Evolutionary conservation across 257 asterid species (phyloP), one percentile per base, ranked within the genome.

Genomic region (Lithospermum erythrorhizon): DNA sequence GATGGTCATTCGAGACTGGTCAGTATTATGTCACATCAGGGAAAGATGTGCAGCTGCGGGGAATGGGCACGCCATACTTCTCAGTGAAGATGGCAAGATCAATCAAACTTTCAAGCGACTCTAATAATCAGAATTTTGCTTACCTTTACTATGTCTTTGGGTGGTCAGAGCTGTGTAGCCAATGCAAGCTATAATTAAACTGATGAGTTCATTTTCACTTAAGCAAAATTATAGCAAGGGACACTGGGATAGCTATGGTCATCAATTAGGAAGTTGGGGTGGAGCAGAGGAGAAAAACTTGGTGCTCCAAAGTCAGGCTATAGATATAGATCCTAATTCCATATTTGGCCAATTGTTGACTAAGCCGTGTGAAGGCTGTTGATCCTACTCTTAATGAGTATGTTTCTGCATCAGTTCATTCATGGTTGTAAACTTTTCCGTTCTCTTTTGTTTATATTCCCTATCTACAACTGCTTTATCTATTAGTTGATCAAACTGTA

Each of bases 181-280:
- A 82, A 78, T 72, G 82, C 72, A 25, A 82, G 87, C 71, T n/a
- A n/a, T n/a, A n/a, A n/a, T n/a, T n/a, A n/a, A n/a, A n/a, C 83
- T 85, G 25, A 73, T 53, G 79, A 73, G 23, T 80, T 6, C 70
- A 68, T 15, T 82, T 68, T 57, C 76, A 4, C 55, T 78, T 9
- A 72, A 62, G 59, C 65, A 57, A 2, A 73, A 64, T 51, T 74
- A 74, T 57, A n/a, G n/a, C n/a, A 72, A 68, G 55, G 75, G 76
- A 17, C 41, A 75, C 0, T 75, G 81, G 94, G 74, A 83, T 67
- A 77, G 76, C 23, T 79, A 76, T 32, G 86, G 85, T 41, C 82
- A 59, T 55, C 75, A 35, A 59, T 25, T 85, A 30, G 88, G 94
- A 21, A 78, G 61, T 63, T 85, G 81, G 82, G 84, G 81, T 13